Percentiles rank a stretch among this genome's conserved stretches.
Conservation (phyloP, 345 rosid species). For the Punica granatum region DNA sequence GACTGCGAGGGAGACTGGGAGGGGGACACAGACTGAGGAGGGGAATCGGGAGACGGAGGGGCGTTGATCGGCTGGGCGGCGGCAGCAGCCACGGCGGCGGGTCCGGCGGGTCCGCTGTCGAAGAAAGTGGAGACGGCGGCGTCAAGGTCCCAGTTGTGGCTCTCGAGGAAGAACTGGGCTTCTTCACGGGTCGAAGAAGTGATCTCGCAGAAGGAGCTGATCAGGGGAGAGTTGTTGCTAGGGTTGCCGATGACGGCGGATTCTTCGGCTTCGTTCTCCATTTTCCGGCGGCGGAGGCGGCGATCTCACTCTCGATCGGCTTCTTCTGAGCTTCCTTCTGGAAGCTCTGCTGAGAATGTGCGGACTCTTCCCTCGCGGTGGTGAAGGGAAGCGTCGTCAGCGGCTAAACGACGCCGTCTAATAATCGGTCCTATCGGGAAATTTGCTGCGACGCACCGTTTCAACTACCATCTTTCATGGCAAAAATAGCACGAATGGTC, state of each 20-base stretch:
- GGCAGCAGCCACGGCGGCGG: constrained; percentile 5
- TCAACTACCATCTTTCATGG: neutral
- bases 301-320: neutral
- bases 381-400: too few species aligned
- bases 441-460: too few species aligned
- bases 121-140: constrained; percentile 89
- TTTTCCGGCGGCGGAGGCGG: constrained; percentile 4
- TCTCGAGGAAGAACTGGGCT: constrained; percentile 80
- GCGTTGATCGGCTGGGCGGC: constrained; percentile 10
- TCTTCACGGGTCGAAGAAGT: constrained; percentile 75
- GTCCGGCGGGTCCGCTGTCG: constrained; percentile 32
- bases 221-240: constrained; percentile 23
- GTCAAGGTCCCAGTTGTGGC: constrained; percentile 85
- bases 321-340: neutral
- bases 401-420: too few species aligned
- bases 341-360: too few species aligned
- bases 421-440: too few species aligned
- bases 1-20: constrained; percentile 16
- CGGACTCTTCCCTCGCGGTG: too few species aligned
- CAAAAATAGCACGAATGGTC: too few species aligned
- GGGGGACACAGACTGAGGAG: constrained; percentile 32
- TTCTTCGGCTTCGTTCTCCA: constrained; percentile 27
- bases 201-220: constrained; percentile 75
- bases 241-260: constrained; percentile 13
- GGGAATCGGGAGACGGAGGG: constrained; percentile 21